Conservation (phyloP, 2,329 filamentous ascomycete species). For the Neocatenulostroma microsporum region DNA sequence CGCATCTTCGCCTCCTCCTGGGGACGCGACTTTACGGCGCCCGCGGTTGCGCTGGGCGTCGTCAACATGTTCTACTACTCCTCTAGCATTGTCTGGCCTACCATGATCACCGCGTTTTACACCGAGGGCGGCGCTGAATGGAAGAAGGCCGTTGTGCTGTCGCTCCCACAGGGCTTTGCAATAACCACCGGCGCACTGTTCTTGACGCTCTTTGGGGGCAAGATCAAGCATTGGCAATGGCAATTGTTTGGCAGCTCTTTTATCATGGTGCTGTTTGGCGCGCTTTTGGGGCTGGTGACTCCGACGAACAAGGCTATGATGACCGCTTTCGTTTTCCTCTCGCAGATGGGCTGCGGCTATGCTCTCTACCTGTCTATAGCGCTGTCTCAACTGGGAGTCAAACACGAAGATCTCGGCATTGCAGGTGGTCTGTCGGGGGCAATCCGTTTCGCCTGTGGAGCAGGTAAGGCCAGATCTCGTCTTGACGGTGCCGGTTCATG, state of each 20-base stretch:
- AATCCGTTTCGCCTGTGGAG: no score
- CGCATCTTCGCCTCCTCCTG: constrained; percentile 38
- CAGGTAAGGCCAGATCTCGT: no score
- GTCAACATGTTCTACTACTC: constrained; percentile 48
- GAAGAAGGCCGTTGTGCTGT: constrained; percentile 27
- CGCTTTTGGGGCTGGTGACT: constrained; percentile 37
- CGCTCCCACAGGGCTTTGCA: constrained; percentile 40
- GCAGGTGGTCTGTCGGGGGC: no score
- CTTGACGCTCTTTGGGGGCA: constrained; percentile 36
- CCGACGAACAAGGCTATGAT: constrained; percentile 33
- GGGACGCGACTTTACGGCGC: constrained; percentile 41
- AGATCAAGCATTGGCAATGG: constrained; percentile 42
- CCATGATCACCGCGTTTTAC: constrained; percentile 40
- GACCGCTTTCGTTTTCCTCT: no score
- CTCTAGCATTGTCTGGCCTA: constrained; percentile 19
- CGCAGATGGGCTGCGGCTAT: no score
- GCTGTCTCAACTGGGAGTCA: no score
- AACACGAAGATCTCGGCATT: no score
- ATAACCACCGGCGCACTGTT: constrained; percentile 38
- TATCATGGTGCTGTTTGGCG: constrained; percentile 44
- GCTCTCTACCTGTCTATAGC: no score
- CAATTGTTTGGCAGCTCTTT: constrained; percentile 37
- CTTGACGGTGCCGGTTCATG: no score
- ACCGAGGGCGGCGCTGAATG: constrained; percentile 11
- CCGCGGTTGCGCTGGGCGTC: constrained; percentile 32